Evolutionary conservation across 1,284 basidiomycete genomes (phyloP), one percentile per base, ranked within the genome.

Genomic region (Lignosus rhinocerotis): DNA sequence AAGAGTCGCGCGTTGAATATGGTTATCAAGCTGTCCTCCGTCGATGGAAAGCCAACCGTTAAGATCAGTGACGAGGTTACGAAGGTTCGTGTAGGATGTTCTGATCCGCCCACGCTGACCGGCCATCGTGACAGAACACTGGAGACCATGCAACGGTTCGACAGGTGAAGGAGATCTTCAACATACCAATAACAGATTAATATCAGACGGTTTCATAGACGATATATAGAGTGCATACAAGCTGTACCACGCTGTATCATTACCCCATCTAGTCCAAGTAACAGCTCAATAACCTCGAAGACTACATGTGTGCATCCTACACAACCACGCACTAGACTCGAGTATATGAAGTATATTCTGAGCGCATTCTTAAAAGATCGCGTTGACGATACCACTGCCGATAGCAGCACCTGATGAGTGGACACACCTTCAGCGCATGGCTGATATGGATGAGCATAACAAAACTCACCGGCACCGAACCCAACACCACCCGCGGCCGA

Each of bases 21-120:
- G 72, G 94, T 97, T 42, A 94, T 96, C 76, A 97, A 97, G 74
- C 79, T 98, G 7, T 82, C 84, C 33, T 81, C 84, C 47, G 87
- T 96, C 12, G 79, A 93, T 66, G 83, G 81, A 11, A 79, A 80
- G 59, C 85, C 86, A 1, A 96, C 93, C 65, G 85, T 98, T 63
- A 98, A 98, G 75, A 86, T 98, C 64, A 94, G 92, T 60, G 96
- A 97, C 72, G 94, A 97, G 67, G 73, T 90, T 59, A 87, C 79
- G 6, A 97, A 96, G 84, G 94, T 92, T 6, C 2, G 67, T 54
- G 58, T 45, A 32, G 39, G n/a, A 9, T 30, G 16, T 39, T n/a
- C 3, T 39, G 19, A 0, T 36, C 19, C 3, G 21, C 4, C 1
- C 5, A 1, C 21, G 38, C 17, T 10, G 10, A 39, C 25, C 8